phyloP scores from a whole-genome alignment of 345 rosid species.

The Sapria himalayana region DNA sequence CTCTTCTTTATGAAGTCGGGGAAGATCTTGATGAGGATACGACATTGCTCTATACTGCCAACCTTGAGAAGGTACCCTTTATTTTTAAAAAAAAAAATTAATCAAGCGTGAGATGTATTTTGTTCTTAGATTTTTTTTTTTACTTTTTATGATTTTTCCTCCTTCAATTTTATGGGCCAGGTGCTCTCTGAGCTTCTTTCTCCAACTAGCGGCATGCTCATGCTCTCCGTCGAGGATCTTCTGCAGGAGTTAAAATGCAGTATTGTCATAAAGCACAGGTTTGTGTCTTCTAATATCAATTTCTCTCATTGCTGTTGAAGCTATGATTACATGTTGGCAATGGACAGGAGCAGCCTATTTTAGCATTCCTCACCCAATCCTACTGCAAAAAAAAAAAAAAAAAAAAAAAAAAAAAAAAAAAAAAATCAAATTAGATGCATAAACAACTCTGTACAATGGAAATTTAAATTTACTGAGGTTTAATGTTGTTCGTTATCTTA shows the following conservation, averaged over 20 bases:
- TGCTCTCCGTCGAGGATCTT: conserved; percentile 68
- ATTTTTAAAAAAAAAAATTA: too few species aligned
- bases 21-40: conserved; percentile 77
- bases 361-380: too few species aligned
- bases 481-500: too few species aligned
- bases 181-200: conserved; percentile 61
- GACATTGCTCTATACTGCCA: conserved; percentile 62
- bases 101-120: too few species aligned
- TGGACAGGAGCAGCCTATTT: too few species aligned
- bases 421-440: too few species aligned
- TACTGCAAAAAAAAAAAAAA: too few species aligned
- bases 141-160: background rate
- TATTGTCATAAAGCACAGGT: conserved; percentile 84
- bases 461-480: too few species aligned
- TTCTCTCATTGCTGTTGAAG: background rate
- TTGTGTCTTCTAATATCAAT: conserved; percentile 6
- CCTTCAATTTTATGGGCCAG: conserved; percentile 16
- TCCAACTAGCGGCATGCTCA: conserved; percentile 50
- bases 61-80: conserved; percentile 84
- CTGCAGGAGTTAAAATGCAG: conserved; percentile 77
- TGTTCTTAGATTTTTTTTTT: background rate
- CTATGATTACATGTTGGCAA: too few species aligned
- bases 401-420: too few species aligned
- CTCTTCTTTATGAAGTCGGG: conserved; percentile 88
- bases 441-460: too few species aligned